Base-by-base conservation (phyloP, 257 asterid species). In the Scutellaria minor region DNA sequence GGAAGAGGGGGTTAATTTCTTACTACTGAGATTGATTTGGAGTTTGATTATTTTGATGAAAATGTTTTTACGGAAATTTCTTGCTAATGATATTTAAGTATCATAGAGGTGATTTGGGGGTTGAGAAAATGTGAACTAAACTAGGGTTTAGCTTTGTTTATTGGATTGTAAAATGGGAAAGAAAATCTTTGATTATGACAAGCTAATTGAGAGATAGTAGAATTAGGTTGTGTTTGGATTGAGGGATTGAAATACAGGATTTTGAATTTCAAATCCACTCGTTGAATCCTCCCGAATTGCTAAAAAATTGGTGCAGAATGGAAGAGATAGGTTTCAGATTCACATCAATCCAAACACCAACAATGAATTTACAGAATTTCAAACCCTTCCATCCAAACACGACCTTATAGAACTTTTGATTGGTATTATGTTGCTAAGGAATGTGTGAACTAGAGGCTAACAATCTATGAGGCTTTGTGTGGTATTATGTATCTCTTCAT, bases 1-100 rank as follows among this genome's bases (percentile, higher is more conserved):
- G 72, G 62, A 27, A 44, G 40, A n/a, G 35, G 69, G 39, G 31
- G 48, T 68, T 48, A 35, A 12, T 31, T 60, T 20, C 46, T 42
- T 69, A 5, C n/a, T 72, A 10, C n/a, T 35, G 24, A 39, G 35
- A 45, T 67, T 67, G 63, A 58, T 56, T 64, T 14, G 70, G 27
- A 44, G 55, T 31, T 37, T 27, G 5, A 24, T 35, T 15, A 18
- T 10, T 48, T 40, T 37, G 39, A 14, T 51, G 1, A 15, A 39
- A 11, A 39, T 46, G 59, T 31, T 20, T 40, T 9, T 41, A 8
- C 27, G 54, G 37, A 45, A 55, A 24, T 8, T 5, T 27, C 46
- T 63, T n/a, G 60, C 53, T 35, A 65, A 60, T 18, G 11, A 7
- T 40, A 20, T 11, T 12, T 8, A 10, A 15, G 42, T 63, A 6